phyloP scores from a whole-genome alignment of 768 basidiomycete species.

The Podaxis sp. region DNA sequence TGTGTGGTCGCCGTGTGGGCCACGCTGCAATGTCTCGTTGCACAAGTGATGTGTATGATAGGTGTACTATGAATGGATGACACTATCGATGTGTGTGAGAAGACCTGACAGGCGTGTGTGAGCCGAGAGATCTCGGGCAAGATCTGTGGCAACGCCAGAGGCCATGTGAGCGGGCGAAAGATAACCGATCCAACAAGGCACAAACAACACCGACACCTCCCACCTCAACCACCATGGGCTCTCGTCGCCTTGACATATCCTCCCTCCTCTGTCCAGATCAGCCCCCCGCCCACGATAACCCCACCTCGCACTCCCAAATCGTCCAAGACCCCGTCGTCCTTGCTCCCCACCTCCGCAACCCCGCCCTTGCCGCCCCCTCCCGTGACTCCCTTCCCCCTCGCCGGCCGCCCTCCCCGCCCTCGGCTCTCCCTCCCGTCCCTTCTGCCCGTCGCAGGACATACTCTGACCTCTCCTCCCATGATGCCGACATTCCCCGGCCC shows the following conservation, averaged over 20 bases:
- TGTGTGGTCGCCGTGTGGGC: conserved; percentile 72
- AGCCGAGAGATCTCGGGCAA: conserved; percentile 11
- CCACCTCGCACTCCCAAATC: background rate
- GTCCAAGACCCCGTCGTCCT: conserved; percentile 19
- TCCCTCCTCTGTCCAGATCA: conserved; percentile 63
- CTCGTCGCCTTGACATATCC: conserved; percentile 73
- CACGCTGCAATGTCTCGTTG: conserved; percentile 89
- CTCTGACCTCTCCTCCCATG: background rate
- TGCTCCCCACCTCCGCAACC: conserved; percentile 26
- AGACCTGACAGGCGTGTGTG: conserved; percentile 6
- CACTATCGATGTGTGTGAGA: conserved; percentile 3
- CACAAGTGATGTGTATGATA: conserved; percentile 43
- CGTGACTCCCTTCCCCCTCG: background rate
- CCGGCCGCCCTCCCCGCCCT: conserved; percentile 7
- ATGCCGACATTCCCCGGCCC: conserved; percentile 5
- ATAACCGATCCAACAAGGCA: conserved; percentile 17
- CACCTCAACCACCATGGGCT: conserved; percentile 45
- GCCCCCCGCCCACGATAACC: conserved; percentile 11
- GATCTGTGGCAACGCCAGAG: background rate
- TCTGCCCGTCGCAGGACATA: background rate
- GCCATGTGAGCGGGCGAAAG: conserved; percentile 7
- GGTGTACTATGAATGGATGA: conserved; percentile 13
- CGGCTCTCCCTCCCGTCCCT: background rate
- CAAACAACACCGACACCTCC: conserved; percentile 19
- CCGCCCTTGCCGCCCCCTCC: background rate